Base-by-base conservation (phyloP, 495 filamentous ascomycete genomes). In the Hypomontagnella submonticulosa region DNA sequence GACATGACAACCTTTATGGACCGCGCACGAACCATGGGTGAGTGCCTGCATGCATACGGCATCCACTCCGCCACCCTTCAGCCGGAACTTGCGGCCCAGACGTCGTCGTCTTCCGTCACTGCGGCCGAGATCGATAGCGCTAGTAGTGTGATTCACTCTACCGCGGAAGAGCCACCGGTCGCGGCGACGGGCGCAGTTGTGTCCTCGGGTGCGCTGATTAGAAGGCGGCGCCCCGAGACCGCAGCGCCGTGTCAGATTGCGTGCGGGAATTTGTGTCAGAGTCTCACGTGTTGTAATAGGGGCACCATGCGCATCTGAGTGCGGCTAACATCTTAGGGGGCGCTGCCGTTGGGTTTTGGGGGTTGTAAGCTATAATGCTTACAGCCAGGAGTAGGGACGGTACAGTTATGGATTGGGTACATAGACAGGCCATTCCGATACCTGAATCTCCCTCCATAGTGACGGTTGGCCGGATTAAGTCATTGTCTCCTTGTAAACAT, bases 41-140 rank as follows among this genome's bases (percentile, higher is more conserved):
- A 87, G 38, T 98, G 94, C 75, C 84, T 98, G 7, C 94, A 97
- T 70, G 93, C 88, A 32, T 96, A 96, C 64, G 93, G 93, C 10
- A 95, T 98, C 61, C 93, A 97, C 75, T 93, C 90, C 0, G 89
- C 87, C 0, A 98, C 94, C 2, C 89, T 98, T 46, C 94, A 98
- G 75, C 93, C 93, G 0, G 94, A 97, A 71, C 72, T 85, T 11
- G 73, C 59, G 4, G 55, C 36, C 4, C 54, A 57, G 20, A 15
- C 18, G 9, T 19, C 52, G 5, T 11, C 44, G 3, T 37, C 27
- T 20, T 37, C 32, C 33, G n/a, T 19, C 4, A 37, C 9, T 12
- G 41, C 44, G 5, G 41, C 44, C 52, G 27, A 20, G 15, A 51
- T 13, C 12, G 37, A 0, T 27, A 55, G n/a, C n/a, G 23, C 34